These are phyloP conservation scores for Phytophthora sojae DNA, from an alignment of 352 stramenopile genomes.

Conservation along the genomic window DNA sequence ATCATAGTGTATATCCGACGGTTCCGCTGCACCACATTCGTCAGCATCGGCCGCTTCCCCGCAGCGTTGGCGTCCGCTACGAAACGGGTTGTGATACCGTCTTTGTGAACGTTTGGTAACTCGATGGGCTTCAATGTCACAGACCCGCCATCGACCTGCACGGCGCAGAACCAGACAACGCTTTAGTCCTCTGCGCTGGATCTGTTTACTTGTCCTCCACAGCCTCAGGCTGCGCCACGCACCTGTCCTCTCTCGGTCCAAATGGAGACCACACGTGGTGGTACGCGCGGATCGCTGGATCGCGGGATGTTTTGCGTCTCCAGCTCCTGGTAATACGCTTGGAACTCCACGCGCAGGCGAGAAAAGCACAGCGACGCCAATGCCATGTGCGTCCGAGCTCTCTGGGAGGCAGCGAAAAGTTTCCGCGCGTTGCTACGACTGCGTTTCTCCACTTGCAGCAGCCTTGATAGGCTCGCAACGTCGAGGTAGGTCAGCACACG, in stretches of 20 bases:
- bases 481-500: conserved; percentile 46
- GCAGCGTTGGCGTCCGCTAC: conserved; percentile 18
- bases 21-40: conserved; percentile 57
- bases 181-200: not conserved
- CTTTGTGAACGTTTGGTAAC: conserved; percentile 39
- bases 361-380: conserved; percentile 45
- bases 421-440: conserved; percentile 27
- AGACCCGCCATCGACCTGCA: conserved; percentile 36
- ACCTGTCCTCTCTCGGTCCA: conserved; percentile 69
- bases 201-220: too few species aligned
- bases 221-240: not conserved
- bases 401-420: conserved; percentile 37
- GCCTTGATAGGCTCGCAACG: conserved; percentile 21
- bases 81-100: conserved; percentile 44
- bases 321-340: conserved; percentile 60
- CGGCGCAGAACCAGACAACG: not conserved
- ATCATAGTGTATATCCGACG: conserved; percentile 69
- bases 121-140: conserved; percentile 33
- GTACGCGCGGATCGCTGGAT: conserved; percentile 62
- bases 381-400: conserved; percentile 31
- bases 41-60: conserved; percentile 61
- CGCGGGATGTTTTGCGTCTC: conserved; percentile 57
- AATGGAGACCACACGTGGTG: conserved; percentile 56
- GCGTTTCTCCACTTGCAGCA: conserved; percentile 38
- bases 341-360: conserved; percentile 50